phyloP scores from a whole-genome alignment of 768 basidiomycete species.

The Flagelloscypha sp. region DNA sequence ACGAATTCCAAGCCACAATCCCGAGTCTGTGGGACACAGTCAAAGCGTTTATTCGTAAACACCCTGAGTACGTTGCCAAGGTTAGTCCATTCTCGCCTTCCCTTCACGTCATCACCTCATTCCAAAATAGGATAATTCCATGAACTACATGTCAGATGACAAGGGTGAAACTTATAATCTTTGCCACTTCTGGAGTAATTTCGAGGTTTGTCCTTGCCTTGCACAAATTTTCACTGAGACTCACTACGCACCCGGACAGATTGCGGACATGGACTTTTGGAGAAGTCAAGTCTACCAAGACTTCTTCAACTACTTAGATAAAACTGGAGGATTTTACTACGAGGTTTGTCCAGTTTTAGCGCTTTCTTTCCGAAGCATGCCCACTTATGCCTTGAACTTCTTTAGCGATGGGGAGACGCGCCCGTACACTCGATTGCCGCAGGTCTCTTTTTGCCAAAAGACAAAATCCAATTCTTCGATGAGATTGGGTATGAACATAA shows the following conservation, averaged over 20 bases:
- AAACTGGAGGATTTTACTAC: slow-evolving; percentile 36
- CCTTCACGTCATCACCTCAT: not conserved
- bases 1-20: slow-evolving; percentile 52
- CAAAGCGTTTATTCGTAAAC: slow-evolving; percentile 36
- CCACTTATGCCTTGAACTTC: slow-evolving; percentile 34
- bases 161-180: slow-evolving; percentile 47
- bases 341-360: slow-evolving; percentile 33
- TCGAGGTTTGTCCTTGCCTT: slow-evolving; percentile 3
- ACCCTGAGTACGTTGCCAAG: slow-evolving; percentile 35
- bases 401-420: slow-evolving; percentile 40
- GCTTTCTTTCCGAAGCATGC: slow-evolving; percentile 29
- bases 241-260: slow-evolving; percentile 46
- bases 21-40: slow-evolving; percentile 50
- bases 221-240: slow-evolving; percentile 7
- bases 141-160: slow-evolving; percentile 30
- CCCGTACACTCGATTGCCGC: slow-evolving; percentile 53
- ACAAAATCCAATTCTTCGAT: slow-evolving; percentile 47
- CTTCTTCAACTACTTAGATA: slow-evolving; percentile 42
- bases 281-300: slow-evolving; percentile 36
- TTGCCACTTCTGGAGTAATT: slow-evolving; percentile 45
- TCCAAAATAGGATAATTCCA: slow-evolving; percentile 40
- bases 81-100: slow-evolving; percentile 5
- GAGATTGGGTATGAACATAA: slow-evolving; percentile 39
- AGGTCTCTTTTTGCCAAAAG: slow-evolving; percentile 39
- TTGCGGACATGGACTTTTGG: slow-evolving; percentile 40